These are phyloP conservation scores for Eucalyptus pauciflora DNA, from an alignment of 345 rosid species.

Conservation along the genomic window DNA sequence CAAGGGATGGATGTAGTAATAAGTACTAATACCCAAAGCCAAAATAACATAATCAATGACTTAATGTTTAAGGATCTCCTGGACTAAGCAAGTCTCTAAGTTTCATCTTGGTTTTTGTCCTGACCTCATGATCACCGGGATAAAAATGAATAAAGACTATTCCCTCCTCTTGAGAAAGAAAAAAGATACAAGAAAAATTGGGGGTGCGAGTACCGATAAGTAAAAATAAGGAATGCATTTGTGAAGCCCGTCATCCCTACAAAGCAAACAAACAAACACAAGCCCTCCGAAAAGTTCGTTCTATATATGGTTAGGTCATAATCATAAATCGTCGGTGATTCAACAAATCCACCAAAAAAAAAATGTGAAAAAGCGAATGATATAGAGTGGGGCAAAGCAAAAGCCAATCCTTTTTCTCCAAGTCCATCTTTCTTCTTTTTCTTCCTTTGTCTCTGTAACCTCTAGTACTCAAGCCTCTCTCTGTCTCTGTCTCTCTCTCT, in stretches of 20 bases:
- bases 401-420: not conserved
- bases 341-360: not conserved
- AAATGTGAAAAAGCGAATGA: not conserved
- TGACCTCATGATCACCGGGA: not conserved
- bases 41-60: not conserved
- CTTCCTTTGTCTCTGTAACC: not conserved
- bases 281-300: not conserved
- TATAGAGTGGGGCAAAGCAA: not conserved
- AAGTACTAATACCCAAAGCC: not conserved
- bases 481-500: not conserved
- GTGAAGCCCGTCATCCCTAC: not conserved
- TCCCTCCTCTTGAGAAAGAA: not conserved
- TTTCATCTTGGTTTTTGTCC: not conserved
- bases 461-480: not conserved
- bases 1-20: not conserved
- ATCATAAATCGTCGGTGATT: rapidly evolving
- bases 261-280: rapidly evolving
- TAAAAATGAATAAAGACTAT: not conserved
- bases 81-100: not conserved
- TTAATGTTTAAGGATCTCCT: no score
- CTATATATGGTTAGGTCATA: not conserved
- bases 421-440: not conserved
- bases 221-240: no score
- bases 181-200: not conserved
- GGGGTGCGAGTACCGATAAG: not conserved